phyloP scores from a whole-genome alignment of 2,329 filamentous ascomycete species.

The Arthrobotrys sinensis region DNA sequence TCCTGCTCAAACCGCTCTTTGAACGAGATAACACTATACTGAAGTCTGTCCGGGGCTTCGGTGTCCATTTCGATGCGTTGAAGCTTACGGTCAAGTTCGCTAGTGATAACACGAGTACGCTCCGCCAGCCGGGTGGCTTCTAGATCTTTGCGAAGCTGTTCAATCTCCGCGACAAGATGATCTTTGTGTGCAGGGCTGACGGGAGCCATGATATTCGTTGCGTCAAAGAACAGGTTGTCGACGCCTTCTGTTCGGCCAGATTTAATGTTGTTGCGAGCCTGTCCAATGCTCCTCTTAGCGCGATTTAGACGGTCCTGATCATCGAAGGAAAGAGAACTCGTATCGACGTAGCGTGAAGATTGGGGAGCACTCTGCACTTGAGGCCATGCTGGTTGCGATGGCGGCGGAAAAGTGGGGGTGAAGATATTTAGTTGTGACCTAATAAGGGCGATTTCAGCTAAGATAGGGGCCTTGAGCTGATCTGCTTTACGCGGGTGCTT shows the following conservation, averaged over 20 bases:
- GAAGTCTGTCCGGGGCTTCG: conserved; percentile 19
- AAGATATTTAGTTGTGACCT: conserved; percentile 36
- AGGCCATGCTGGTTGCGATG: neutral
- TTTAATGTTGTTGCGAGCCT: conserved; percentile 47
- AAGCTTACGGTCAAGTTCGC: conserved; percentile 41
- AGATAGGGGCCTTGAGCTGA: conserved; percentile 38
- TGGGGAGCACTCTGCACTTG: neutral
- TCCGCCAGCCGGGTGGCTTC: conserved; percentile 35
- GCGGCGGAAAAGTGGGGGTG: neutral
- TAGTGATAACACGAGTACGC: conserved; percentile 25
- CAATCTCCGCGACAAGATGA: conserved; percentile 31
- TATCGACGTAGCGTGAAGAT: conserved; percentile 9
- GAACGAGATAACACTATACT: conserved; percentile 41
- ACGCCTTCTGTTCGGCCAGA: conserved; percentile 41
- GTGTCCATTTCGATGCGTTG: conserved; percentile 35
- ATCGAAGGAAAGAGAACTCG: conserved; percentile 20
- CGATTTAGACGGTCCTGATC: conserved; percentile 45
- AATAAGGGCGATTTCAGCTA: conserved; percentile 39
- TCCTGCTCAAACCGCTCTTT: conserved; percentile 37
- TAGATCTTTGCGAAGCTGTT: conserved; percentile 43
- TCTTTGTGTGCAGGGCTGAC: conserved; percentile 20
- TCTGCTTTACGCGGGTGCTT: conserved; percentile 33
- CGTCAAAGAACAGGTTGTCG: conserved; percentile 46
- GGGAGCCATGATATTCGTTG: conserved; percentile 28
- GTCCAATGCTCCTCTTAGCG: conserved; percentile 31